Evolutionary conservation across 441 rosid genomes (phyloP).

Genomic region (Gossypium trilobum): DNA sequence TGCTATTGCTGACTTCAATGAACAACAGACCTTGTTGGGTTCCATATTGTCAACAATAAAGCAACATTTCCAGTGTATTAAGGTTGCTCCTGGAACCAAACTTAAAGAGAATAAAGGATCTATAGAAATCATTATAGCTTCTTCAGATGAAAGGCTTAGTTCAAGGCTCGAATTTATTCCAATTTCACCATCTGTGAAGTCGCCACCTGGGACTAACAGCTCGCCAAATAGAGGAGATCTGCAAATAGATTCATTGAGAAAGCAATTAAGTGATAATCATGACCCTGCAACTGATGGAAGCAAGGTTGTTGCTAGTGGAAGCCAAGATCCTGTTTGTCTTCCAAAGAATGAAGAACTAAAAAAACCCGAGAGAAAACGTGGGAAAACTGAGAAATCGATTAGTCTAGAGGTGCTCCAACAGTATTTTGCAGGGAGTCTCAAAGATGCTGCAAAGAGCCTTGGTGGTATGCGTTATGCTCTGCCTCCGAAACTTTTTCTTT

Average conservation of each 20-base stretch:
- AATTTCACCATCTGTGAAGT: conserved; percentile 25
- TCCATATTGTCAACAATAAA: conserved; percentile 63
- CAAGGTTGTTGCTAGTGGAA: conserved; percentile 23
- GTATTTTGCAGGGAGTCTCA: conserved; percentile 81
- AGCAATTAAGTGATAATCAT: conserved; percentile 25
- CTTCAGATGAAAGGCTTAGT: conserved; percentile 36
- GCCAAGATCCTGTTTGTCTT: conserved; percentile 19
- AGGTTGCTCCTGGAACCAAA: conserved; percentile 59
- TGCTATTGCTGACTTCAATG: conserved; percentile 25
- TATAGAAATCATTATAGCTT: conserved; percentile 56
- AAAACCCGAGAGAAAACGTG: conserved; percentile 58
- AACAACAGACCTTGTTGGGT: conserved; percentile 51
- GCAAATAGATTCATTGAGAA: conserved; percentile 28
- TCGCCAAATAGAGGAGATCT: conserved; percentile 26
- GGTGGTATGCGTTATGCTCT: conserved; percentile 49
- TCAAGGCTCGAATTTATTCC: conserved; percentile 37
- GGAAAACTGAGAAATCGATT: conserved; percentile 80
- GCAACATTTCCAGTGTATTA: conserved; percentile 64
- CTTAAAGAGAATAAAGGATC: conserved; percentile 43
- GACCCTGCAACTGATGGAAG: conserved; percentile 27
- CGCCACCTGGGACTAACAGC: conserved; percentile 24
- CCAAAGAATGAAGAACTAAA: conserved; percentile 30
- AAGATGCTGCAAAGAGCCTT: conserved; percentile 91
- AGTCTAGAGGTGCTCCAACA: conserved; percentile 85
- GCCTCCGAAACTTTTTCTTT: conserved; percentile 8